Evolutionary conservation across 78 protist species (phyloP).

Genomic region (Dictyostelium citrinum): DNA sequence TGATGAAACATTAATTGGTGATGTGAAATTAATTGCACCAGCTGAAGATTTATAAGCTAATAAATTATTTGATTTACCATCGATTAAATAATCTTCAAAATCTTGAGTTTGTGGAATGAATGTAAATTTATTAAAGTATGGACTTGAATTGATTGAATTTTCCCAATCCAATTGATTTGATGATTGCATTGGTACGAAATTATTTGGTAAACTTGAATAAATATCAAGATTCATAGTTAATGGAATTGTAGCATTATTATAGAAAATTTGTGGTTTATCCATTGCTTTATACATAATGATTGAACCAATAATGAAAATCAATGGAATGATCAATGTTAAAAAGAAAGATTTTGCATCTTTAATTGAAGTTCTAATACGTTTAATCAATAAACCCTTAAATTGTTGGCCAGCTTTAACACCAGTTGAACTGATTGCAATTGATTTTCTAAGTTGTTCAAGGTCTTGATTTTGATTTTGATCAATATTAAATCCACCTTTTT

Average conservation of each 20-base stretch:
- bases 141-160: not conserved
- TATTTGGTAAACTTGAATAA: not conserved
- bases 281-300: slow-evolving; percentile 33
- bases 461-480: not conserved
- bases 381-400: slow-evolving; percentile 49
- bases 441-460: not conserved
- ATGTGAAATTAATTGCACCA: not conserved
- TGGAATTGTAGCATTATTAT: not conserved
- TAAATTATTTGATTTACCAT: not conserved
- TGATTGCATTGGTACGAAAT: not conserved
- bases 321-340: slow-evolving; percentile 17
- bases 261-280: not conserved
- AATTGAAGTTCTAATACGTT: slow-evolving; percentile 21
- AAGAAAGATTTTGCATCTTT: slow-evolving; percentile 33
- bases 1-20: not conserved
- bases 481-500: not conserved
- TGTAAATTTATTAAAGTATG: not conserved
- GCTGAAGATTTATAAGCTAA: not conserved
- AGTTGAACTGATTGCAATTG: slow-evolving; percentile 13
- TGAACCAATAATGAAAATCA: slow-evolving; percentile 15
- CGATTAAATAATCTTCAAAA: not conserved
- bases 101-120: not conserved
- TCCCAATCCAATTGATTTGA: not conserved
- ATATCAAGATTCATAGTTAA: not conserved
- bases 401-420: slow-evolving; percentile 30